Evolutionary conservation across 305 asterid genomes (phyloP).

Genomic region (Withania somnifera): DNA sequence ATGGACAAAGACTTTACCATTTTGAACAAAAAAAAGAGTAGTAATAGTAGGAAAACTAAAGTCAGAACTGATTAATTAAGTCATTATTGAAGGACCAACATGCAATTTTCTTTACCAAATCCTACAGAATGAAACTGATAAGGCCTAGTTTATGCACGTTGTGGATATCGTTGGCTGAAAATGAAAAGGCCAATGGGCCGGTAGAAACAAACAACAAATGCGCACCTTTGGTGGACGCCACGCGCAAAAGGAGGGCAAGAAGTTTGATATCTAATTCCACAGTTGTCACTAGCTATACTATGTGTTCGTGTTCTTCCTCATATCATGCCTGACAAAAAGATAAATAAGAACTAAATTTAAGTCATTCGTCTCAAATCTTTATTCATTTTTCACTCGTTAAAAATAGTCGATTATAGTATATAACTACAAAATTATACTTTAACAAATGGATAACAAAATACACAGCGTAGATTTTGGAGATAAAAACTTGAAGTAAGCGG

Average conservation of each 20-base stretch:
- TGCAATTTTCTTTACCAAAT: too few species aligned
- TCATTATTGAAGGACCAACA: too few species aligned
- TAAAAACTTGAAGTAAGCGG: not conserved
- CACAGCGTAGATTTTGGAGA: not conserved
- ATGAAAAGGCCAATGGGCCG: not conserved
- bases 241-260: not conserved
- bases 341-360: not conserved
- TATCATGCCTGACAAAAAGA: not conserved
- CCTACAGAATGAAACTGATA: too few species aligned
- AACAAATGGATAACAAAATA: not conserved
- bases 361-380: not conserved
- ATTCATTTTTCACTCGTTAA: not conserved
- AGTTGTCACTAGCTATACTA: slow-evolving; percentile 1
- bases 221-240: not conserved
- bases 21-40: too few species aligned
- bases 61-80: too few species aligned
- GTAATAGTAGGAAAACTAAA: too few species aligned
- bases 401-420: not conserved
- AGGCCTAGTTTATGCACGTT: too few species aligned
- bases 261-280: not conserved
- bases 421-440: not conserved
- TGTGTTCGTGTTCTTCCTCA: slow-evolving; percentile 2
- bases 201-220: not conserved
- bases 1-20: too few species aligned
- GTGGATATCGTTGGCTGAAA: not conserved